Evolutionary conservation across 306 rosid genomes (phyloP), one percentile per base, ranked within the genome.

Genomic region (Quercus parvula): DNA sequence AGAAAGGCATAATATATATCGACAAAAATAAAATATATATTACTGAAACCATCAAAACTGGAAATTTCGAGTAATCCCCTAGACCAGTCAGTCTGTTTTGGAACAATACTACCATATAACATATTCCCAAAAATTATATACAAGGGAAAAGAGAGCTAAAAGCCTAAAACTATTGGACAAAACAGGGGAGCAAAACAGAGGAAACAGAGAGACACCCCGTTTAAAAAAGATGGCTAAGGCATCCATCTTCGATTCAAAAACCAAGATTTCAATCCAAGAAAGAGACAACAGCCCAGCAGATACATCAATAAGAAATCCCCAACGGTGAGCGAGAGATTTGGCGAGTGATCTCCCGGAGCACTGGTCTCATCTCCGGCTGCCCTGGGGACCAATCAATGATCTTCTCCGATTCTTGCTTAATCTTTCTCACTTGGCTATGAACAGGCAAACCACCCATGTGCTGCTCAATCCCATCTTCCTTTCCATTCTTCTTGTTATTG

Each of bases 341-440:
- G 63, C 92, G 85, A 35, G 78, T 64, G 1, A 90, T 77, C 27
- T 89, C 94, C 57, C 89, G 75, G 27, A 89, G 82, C 56, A 75
- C 87, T 5, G 84, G 87, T 81, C 86, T 88, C 24, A 88, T 75
- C 89, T 93, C 92, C 1, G 90, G 87, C 72, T 91, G 83, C 2
- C 79, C 90, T 7, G 90, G 84, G 44, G 84, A 63, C 96, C 84
- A 81, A 35, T 93, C 97, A 10, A 72, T 31, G 9, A 82, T 64
- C 38, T 88, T 83, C 81, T 88, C 91, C 17, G 94, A 91, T 83
- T 93, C 97, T 74, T 88, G 87, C 85, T 93, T 93, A 81, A 93
- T 93, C 91, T 89, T 93, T 76, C 83, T 75, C 78, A 93, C 91
- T 74, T 93, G 97, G 79, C 89, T 91, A 13, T 93, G 97, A 81